phyloP scores from a whole-genome alignment of 2,329 filamentous ascomycete species.

The Nemania abortiva region DNA sequence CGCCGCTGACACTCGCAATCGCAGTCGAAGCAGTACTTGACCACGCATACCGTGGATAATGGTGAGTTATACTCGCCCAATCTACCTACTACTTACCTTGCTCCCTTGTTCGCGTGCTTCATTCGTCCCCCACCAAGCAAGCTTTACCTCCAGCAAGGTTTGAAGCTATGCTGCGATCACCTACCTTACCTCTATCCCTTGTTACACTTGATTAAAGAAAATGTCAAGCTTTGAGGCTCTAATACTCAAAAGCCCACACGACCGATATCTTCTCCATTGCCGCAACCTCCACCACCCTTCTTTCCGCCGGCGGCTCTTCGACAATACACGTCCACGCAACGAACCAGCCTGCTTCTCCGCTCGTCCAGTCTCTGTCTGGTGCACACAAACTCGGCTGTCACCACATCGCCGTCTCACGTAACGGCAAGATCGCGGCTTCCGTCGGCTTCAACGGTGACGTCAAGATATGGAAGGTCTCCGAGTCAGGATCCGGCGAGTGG shows the following conservation, averaged over 20 bases:
- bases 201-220: constrained; percentile 30
- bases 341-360: constrained; percentile 75
- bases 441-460: constrained; percentile 91
- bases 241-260: constrained; percentile 73
- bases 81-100: neutral
- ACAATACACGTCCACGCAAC: constrained; percentile 85
- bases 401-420: constrained; percentile 78
- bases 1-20: constrained; percentile 25
- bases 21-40: constrained; percentile 99
- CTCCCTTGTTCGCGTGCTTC: constrained; percentile 8
- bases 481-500: constrained; percentile 71
- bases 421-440: constrained; percentile 80
- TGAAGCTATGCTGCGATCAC: neutral
- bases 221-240: constrained; percentile 34
- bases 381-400: constrained; percentile 93
- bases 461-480: constrained; percentile 79
- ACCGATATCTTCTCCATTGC: constrained; percentile 88
- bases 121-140: constrained; percentile 6
- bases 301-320: constrained; percentile 88
- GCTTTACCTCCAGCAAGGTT: neutral
- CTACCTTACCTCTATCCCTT: constrained; percentile 8
- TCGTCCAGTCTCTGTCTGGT: constrained; percentile 81
- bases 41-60: constrained; percentile 89
- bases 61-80: constrained; percentile 62
- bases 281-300: constrained; percentile 76